Base-by-base conservation (phyloP, 2,329 filamentous ascomycete species). In the Geosmithia flava region DNA sequence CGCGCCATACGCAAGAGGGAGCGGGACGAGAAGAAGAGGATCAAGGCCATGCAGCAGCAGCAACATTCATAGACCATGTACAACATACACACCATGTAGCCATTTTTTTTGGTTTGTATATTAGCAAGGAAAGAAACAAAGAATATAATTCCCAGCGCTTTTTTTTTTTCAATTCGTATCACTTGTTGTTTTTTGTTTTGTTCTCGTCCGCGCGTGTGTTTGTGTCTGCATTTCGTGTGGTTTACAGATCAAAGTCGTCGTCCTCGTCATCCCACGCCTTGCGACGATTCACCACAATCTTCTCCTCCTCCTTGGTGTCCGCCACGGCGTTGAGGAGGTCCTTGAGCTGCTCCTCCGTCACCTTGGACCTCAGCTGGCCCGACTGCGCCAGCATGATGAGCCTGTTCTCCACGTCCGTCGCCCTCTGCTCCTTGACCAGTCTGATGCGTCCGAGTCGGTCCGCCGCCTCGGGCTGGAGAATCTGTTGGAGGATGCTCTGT, bases 371-470 rank as follows among this genome's bases (percentile, higher is more conserved):
- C 57, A 98, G 72, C 71, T 97, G 93, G 20, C 91, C 90, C 20
- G 83, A 79, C 59, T 89, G 81, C 50, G 93, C 91, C 50, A 98
- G 78, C 81, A 84, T 89, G 65, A 98, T 90, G 49, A 98, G 78
- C 46, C 91, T 71, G 74, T 94, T 90, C 72, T 98, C 93, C 49
- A 98, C 80, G 59, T 96, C 89, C 52, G 76, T 78, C 37, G 93
- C 93, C 59, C 93, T 87, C 57, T 84, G 83, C 63, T 90, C 88
- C 69, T 97, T 97, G 61, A 98, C 93, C 51, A 98, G 81, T 33
- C 91, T 85, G 69, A 98, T 97, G 55, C 93, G 87, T 49, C 87
- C 88, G 1, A 98, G 78, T 15, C 93, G 86, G 69, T 98, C 93
- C 51, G 88, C 86, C 17, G 93, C 93, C 61, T 91, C 88, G 55